Percentiles rank a stretch among this genome's conserved stretches.
Evolutionary conservation across 2,329 filamentous ascomycete genomes (phyloP).

Genomic region (Catunica adiposa): DNA sequence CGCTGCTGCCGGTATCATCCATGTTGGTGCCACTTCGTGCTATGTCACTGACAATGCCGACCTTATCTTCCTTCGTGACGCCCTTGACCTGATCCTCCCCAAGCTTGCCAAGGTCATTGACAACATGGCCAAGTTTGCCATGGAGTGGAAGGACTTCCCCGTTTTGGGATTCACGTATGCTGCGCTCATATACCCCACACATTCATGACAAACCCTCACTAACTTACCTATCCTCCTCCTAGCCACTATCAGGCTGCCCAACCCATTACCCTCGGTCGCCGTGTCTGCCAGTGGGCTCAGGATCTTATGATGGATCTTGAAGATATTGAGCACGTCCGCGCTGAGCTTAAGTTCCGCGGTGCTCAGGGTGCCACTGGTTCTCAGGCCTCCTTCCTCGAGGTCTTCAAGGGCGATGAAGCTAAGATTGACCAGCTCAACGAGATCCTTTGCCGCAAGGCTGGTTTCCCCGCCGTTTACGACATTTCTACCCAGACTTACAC

Average conservation of each 20-base stretch:
- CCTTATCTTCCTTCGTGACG: slow-evolving; percentile 48
- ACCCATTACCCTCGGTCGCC: slow-evolving; percentile 39
- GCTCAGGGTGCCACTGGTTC: slow-evolving; percentile 48
- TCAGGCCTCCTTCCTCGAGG: slow-evolving; percentile 38
- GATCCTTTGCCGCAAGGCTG: slow-evolving; percentile 36
- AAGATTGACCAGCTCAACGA: slow-evolving; percentile 40
- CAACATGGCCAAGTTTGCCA: slow-evolving; percentile 56
- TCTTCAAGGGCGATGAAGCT: slow-evolving; percentile 30
- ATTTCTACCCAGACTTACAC: slow-evolving; percentile 49
- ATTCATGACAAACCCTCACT: not conserved
- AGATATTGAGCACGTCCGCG: slow-evolving; percentile 51
- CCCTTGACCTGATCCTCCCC: slow-evolving; percentile 55
- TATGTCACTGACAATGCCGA: slow-evolving; percentile 62
- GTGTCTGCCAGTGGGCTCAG: slow-evolving; percentile 58
- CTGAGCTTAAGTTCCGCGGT: slow-evolving; percentile 59
- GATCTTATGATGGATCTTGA: slow-evolving; percentile 42
- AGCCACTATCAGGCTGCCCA: slow-evolving; percentile 55
- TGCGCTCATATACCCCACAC: not conserved
- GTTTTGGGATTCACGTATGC: slow-evolving; percentile 15
- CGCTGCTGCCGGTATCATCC: slow-evolving; percentile 67
- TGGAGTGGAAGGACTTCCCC: slow-evolving; percentile 45
- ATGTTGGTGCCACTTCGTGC: slow-evolving; percentile 48
- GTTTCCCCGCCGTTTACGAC: slow-evolving; percentile 33
- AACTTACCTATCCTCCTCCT: slow-evolving; percentile 20
- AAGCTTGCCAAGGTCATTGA: slow-evolving; percentile 66